Percentiles rank a stretch among this genome's conserved stretches.
These are phyloP conservation scores for Colletotrichum truncatum DNA, from an alignment of 2,329 filamentous ascomycete genomes.

Conservation along the genomic window DNA sequence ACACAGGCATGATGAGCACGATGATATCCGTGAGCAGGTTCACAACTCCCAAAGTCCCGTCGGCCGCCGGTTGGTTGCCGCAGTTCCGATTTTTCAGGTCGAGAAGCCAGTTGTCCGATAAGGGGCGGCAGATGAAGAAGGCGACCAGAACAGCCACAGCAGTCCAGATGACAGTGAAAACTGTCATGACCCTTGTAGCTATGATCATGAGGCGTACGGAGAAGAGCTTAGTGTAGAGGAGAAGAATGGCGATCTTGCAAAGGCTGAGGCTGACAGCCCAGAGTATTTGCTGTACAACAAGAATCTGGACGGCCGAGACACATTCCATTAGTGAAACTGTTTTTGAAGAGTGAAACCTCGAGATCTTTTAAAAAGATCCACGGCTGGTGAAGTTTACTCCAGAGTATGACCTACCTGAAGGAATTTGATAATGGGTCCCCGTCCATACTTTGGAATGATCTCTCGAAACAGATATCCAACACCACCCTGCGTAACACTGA, in stretches of 20 bases:
- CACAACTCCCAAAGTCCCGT: slow-evolving; percentile 39
- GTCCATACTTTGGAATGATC: slow-evolving; percentile 19
- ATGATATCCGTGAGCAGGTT: slow-evolving; percentile 36
- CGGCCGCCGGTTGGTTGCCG: slow-evolving; percentile 38
- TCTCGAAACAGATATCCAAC: slow-evolving; percentile 19
- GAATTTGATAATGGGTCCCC: slow-evolving; percentile 17
- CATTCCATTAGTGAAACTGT: neutral
- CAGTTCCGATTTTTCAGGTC: slow-evolving; percentile 31
- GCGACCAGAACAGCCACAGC: slow-evolving; percentile 39
- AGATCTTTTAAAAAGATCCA: neutral
- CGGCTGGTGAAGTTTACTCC: neutral
- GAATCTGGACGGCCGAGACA: slow-evolving; percentile 15
- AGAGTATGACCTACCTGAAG: slow-evolving; percentile 11
- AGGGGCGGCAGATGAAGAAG: slow-evolving; percentile 46
- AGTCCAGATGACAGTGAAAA: slow-evolving; percentile 38
- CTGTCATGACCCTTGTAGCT: slow-evolving; percentile 35
- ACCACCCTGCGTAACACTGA: slow-evolving; percentile 19
- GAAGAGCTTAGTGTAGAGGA: slow-evolving; percentile 41
- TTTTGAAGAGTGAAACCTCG: neutral
- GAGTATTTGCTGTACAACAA: slow-evolving; percentile 39
- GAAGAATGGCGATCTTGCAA: slow-evolving; percentile 41
- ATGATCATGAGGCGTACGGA: slow-evolving; percentile 36
- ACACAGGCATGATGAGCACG: slow-evolving; percentile 36
- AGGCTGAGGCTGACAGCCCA: slow-evolving; percentile 41
- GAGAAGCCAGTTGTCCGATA: slow-evolving; percentile 44